phyloP scores from a whole-genome alignment of 164 flowering plant genomes.

The Magnolia sinica region DNA sequence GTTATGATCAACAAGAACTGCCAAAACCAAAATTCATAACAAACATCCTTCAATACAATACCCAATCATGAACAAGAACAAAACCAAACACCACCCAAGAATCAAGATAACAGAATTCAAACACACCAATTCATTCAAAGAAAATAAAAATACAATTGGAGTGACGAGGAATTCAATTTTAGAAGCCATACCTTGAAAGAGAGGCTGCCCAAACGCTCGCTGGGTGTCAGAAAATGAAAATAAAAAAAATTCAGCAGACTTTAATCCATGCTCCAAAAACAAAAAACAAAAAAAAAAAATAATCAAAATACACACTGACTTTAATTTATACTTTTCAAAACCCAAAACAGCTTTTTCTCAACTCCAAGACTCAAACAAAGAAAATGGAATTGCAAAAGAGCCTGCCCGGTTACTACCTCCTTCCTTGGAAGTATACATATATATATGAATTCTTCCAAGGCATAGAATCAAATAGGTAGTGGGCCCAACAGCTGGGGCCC shows the following conservation, averaged over 20 bases:
- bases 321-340: too few species aligned
- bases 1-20: neutral
- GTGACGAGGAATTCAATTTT: neutral
- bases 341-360: neutral
- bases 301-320: neutral
- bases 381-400: neutral
- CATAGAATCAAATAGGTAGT: neutral
- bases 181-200: neutral
- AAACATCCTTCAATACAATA: neutral
- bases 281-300: neutral
- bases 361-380: neutral
- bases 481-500: neutral
- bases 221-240: neutral
- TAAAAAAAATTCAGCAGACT: neutral
- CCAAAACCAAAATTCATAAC: neutral
- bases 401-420: neutral
- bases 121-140: neutral
- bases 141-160: neutral
- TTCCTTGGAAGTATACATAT: neutral
- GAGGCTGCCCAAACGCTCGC: neutral
- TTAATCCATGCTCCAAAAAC: neutral
- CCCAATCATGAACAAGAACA: neutral
- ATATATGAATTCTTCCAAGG: neutral
- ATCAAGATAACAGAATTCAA: neutral
- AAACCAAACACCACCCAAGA: neutral